Percentiles rank a stretch among this genome's conserved stretches.
Evolutionary conservation across 106 monocot species (phyloP).

Genomic region (Acanthochlamys bracteata): DNA sequence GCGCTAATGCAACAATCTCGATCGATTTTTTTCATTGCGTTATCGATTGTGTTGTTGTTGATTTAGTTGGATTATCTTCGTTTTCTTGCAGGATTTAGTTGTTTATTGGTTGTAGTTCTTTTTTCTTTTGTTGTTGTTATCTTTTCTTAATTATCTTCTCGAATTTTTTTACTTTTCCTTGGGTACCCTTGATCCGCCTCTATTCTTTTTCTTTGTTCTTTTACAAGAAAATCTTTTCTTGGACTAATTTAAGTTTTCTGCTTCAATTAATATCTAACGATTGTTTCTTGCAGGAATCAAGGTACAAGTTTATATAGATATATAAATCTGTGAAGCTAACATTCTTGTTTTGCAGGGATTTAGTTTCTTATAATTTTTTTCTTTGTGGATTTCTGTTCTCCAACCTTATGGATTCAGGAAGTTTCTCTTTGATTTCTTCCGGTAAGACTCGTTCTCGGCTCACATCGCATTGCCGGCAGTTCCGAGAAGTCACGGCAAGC

Average conservation of each 20-base stretch:
- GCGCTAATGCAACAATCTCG: no score
- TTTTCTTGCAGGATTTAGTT: no score
- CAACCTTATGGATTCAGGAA: conserved; percentile 42
- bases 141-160: no score
- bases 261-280: not conserved
- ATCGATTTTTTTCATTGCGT: not conserved
- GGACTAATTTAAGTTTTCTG: not conserved
- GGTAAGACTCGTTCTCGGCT: conserved; percentile 17
- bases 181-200: no score
- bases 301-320: not conserved
- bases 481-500: conserved; percentile 21
- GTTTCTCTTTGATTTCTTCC: conserved; percentile 18
- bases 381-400: not conserved
- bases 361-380: not conserved
- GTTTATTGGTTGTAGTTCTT: no score
- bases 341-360: not conserved
- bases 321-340: not conserved
- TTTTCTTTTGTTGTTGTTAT: no score
- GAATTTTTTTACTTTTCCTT: no score
- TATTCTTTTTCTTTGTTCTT: not conserved
- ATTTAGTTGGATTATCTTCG: no score
- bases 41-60: no score
- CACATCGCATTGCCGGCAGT: conserved; percentile 12
- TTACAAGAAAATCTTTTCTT: not conserved
- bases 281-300: conserved; percentile 1